phyloP scores from a whole-genome alignment of 805 yeast species.

The Dipodascus albidus region DNA sequence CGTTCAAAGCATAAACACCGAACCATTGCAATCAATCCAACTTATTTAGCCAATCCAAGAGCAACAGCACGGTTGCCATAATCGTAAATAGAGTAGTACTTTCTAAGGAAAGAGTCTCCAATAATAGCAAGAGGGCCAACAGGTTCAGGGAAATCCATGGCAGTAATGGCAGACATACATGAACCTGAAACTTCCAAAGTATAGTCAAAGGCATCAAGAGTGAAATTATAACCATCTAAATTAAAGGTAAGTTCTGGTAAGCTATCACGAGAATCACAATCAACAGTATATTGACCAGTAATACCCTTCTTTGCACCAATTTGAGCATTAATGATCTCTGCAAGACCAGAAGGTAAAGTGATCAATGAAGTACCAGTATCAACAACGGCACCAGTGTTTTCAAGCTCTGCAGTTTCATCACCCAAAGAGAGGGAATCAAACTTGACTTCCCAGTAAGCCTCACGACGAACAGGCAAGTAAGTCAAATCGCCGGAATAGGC shows the following conservation, averaged over 20 bases:
- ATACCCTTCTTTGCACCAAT: constrained; percentile 96
- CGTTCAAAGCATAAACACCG: neutral
- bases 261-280: constrained; percentile 72
- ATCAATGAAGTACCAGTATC: constrained; percentile 97
- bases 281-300: constrained; percentile 94
- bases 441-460: constrained; percentile 98
- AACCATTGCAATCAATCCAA: neutral
- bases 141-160: constrained; percentile 96
- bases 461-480: constrained; percentile 96
- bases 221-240: constrained; percentile 84
- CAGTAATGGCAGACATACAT: constrained; percentile 92
- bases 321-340: constrained; percentile 88
- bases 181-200: constrained; percentile 89
- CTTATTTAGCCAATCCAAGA: constrained; percentile 54
- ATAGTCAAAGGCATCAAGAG: constrained; percentile 82
- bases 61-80: constrained; percentile 88
- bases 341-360: constrained; percentile 88
- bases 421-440: constrained; percentile 88
- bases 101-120: constrained; percentile 96
- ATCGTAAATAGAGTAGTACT: constrained; percentile 88
- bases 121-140: constrained; percentile 93
- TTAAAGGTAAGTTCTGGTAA: constrained; percentile 89
- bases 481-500: constrained; percentile 75
- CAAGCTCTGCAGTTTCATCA: constrained; percentile 76
- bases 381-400: constrained; percentile 87